Conservation (phyloP, 2,329 filamentous ascomycete genomes). For the Pleoardoris graminearum region DNA sequence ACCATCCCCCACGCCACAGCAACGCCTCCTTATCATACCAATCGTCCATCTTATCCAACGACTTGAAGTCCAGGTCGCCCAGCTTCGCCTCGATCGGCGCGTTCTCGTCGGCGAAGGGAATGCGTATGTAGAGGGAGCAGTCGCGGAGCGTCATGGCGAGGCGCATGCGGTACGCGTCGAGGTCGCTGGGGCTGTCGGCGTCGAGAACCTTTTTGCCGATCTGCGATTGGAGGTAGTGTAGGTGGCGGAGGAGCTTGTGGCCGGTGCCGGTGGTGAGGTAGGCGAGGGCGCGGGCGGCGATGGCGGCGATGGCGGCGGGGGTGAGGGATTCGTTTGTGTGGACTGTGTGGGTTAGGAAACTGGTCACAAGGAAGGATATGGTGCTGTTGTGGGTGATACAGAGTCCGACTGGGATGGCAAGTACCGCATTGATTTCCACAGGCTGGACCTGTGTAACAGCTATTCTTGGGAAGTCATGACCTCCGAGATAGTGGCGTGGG, state of each 20-base stretch:
- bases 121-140: slow-evolving; percentile 50
- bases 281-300: slow-evolving; percentile 18
- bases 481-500: not conserved
- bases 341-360: not conserved
- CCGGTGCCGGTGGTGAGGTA: slow-evolving; percentile 41
- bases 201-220: not conserved
- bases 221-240: slow-evolving; percentile 41
- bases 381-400: no score
- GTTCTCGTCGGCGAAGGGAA: slow-evolving; percentile 16
- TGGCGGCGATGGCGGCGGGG: slow-evolving; percentile 1
- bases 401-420: no score
- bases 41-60: slow-evolving; percentile 44
- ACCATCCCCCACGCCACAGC: slow-evolving; percentile 48
- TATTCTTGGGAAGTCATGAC: not conserved
- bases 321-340: not conserved
- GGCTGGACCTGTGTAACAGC: no score
- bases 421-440: no score
- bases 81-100: slow-evolving; percentile 46
- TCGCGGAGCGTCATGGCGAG: slow-evolving; percentile 54
- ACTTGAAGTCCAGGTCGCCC: slow-evolving; percentile 54
- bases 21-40: slow-evolving; percentile 49
- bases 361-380: no score
- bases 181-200: not conserved
- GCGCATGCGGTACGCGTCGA: slow-evolving; percentile 25
- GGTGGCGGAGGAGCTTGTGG: slow-evolving; percentile 40